Conservation (phyloP, 768 basidiomycete species). For the Phaffia tasmanica region DNA sequence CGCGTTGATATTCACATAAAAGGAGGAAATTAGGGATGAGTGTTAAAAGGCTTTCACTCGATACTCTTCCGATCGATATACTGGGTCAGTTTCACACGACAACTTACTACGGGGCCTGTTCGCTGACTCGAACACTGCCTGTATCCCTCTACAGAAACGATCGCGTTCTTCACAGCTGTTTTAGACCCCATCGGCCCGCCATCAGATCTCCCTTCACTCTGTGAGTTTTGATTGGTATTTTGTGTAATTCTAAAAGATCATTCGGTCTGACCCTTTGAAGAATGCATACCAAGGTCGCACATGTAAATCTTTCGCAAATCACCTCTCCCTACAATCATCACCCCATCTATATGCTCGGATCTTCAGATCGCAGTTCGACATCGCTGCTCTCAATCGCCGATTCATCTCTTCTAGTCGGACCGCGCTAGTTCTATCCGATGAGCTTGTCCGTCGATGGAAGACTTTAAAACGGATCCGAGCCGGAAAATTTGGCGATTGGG, state of each 20-base stretch:
- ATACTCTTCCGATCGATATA: constrained; percentile 10
- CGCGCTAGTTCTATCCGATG: constrained; percentile 25
- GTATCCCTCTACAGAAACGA: not conserved
- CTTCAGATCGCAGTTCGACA: constrained; percentile 59
- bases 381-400: constrained; percentile 45
- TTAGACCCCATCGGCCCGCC: not conserved
- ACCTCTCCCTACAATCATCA: constrained; percentile 48
- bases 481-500: not conserved
- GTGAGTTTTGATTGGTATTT: constrained; percentile 6
- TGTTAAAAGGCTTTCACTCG: not conserved
- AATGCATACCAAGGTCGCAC: constrained; percentile 9
- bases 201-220: not conserved
- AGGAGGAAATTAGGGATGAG: no score
- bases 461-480: constrained; percentile 27
- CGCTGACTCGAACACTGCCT: not conserved
- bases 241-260: not conserved
- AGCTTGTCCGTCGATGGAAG: constrained; percentile 30
- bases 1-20: no score
- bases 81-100: not conserved
- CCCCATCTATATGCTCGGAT: constrained; percentile 63
- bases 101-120: not conserved
- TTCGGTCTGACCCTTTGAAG: not conserved
- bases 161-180: constrained; percentile 16
- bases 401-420: constrained; percentile 32
- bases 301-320: constrained; percentile 30